Conservation (phyloP, 2,329 filamentous ascomycete genomes). For the Dactylellina haptotyla region DNA sequence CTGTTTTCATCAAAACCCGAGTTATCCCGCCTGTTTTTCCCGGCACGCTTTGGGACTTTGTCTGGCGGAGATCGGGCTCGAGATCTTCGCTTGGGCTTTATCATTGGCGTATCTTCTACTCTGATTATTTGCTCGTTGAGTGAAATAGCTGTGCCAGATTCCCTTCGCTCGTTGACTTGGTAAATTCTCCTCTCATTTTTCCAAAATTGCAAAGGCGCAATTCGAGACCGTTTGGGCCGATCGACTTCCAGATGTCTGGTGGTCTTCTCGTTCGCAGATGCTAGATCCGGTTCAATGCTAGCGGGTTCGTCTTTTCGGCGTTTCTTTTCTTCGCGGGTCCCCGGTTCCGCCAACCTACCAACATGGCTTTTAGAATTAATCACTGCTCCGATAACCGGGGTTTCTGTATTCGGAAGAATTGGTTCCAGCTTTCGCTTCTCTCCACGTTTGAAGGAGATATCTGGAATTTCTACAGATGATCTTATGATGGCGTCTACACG, state of each 20-base stretch:
- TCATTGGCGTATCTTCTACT: conserved; percentile 32
- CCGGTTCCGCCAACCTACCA: too few species aligned
- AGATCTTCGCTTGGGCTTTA: conserved; percentile 8
- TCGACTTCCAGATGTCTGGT: conserved; percentile 20
- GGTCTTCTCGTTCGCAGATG: conserved; percentile 6
- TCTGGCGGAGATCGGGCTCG: neutral
- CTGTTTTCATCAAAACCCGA: conserved; percentile 56
- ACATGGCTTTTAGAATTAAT: neutral
- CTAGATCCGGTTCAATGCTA: conserved; percentile 28
- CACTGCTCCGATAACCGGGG: neutral
- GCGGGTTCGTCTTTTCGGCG: conserved; percentile 54
- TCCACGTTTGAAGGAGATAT: conserved; percentile 33
- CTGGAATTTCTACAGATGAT: too few species aligned
- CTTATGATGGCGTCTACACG: too few species aligned
- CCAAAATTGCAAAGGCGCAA: conserved; percentile 85
- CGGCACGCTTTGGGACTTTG: neutral
- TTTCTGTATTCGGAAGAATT: conserved; percentile 28
- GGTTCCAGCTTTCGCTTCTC: conserved; percentile 34
- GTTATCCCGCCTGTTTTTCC: neutral
- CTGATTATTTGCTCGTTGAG: conserved; percentile 26
- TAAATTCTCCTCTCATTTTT: conserved; percentile 81
- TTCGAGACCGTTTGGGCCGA: conserved; percentile 74
- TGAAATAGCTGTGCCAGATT: conserved; percentile 22
- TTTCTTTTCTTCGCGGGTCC: neutral
- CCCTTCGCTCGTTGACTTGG: conserved; percentile 66